These are phyloP conservation scores for Lactarius evosmus DNA, from an alignment of 768 basidiomycete species.

Conservation along the genomic window DNA sequence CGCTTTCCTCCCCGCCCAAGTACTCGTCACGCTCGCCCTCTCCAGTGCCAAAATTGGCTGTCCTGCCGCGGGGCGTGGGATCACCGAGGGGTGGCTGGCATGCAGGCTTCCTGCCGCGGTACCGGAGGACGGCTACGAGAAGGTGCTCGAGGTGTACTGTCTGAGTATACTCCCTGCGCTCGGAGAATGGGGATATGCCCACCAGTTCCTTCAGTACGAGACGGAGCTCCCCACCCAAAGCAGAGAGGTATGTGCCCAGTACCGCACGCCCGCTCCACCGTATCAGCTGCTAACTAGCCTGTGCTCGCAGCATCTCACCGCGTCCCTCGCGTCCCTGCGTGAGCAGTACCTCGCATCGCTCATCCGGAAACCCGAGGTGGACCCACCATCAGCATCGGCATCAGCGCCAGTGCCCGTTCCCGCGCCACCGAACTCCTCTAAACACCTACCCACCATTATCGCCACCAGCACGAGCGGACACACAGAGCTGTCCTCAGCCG, in stretches of 20 bases:
- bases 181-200: conserved; percentile 77
- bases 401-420: not conserved
- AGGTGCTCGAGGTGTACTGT: conserved; percentile 73
- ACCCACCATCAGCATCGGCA: not conserved
- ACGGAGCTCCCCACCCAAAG: conserved; percentile 50
- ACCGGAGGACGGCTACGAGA: conserved; percentile 55
- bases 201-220: conserved; percentile 73
- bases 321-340: conserved; percentile 18
- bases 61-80: conserved; percentile 55
- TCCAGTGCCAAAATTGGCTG: conserved; percentile 66
- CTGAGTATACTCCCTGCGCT: conserved; percentile 68
- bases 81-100: conserved; percentile 80
- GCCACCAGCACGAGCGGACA: not conserved
- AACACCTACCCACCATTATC: not conserved
- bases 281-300: conserved; percentile 26
- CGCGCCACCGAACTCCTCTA: not conserved
- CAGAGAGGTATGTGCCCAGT: conserved; percentile 52
- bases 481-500: conserved; percentile 2
- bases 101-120: conserved; percentile 42
- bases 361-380: not conserved
- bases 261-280: conserved; percentile 3
- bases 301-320: conserved; percentile 10
- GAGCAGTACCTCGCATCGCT: conserved; percentile 20
- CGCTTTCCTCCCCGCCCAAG: conserved; percentile 62
- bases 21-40: conserved; percentile 67